Conservation (phyloP, 2,329 filamentous ascomycete species). For the Cercospora zeina region DNA sequence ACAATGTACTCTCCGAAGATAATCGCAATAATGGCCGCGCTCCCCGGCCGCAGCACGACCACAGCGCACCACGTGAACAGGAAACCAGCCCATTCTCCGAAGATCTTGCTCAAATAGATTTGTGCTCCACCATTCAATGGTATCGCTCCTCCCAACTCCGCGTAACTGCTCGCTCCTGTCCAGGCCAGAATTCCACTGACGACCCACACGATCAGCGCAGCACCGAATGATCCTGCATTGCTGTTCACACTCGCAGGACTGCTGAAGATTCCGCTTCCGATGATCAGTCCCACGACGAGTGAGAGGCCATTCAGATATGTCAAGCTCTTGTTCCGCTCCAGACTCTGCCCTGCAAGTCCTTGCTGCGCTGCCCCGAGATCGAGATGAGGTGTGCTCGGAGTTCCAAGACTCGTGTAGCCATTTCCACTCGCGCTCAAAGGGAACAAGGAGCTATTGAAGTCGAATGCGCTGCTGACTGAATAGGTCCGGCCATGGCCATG, state of each 20-base stretch:
- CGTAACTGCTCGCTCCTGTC: constrained; percentile 94
- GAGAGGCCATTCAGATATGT: constrained; percentile 93
- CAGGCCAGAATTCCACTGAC: constrained; percentile 90
- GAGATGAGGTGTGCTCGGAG: constrained; percentile 61
- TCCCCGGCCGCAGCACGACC: constrained; percentile 88
- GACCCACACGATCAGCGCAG: constrained; percentile 85
- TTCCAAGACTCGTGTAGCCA: constrained; percentile 80
- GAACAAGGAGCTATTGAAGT: constrained; percentile 91
- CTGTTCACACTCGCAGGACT: constrained; percentile 89
- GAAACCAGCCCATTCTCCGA: constrained; percentile 89
- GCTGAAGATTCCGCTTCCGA: constrained; percentile 94
- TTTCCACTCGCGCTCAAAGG: constrained; percentile 76
- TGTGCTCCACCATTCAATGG: constrained; percentile 93
- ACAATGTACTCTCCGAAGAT: constrained; percentile 99
- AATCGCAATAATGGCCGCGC: constrained; percentile 90
- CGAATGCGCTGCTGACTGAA: constrained; percentile 89
- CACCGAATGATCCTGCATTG: constrained; percentile 87
- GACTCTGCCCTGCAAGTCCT: constrained; percentile 46
- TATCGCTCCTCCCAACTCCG: constrained; percentile 92
- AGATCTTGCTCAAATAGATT: constrained; percentile 92
- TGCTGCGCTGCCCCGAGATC: constrained; percentile 33
- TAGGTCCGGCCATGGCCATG: constrained; percentile 57
- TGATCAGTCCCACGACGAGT: constrained; percentile 87
- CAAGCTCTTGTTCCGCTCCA: constrained; percentile 94
- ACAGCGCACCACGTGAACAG: constrained; percentile 96